A percentile compares a stretch with the other conserved stretches of the same genome.
Conservation (phyloP, 257 asterid species). For the Eustoma russellianum region DNA sequence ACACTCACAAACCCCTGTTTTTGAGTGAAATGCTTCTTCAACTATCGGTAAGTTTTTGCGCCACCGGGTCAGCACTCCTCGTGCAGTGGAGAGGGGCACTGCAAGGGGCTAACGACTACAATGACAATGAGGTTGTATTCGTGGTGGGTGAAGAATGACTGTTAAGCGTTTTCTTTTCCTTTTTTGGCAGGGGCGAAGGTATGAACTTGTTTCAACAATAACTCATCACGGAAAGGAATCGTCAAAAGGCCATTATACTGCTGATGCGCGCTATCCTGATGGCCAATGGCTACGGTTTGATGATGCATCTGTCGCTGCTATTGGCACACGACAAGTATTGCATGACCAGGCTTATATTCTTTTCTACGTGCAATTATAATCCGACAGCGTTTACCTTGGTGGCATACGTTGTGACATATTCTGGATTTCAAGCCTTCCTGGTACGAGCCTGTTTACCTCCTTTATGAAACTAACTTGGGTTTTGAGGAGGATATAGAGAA, state of each 20-base stretch:
- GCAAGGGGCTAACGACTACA: no score
- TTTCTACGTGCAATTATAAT: conserved; percentile 63
- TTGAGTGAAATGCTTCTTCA: no score
- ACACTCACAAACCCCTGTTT: no score
- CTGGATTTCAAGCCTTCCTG: no score
- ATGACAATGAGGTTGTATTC: no score
- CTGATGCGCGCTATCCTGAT: conserved; percentile 45
- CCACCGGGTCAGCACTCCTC: no score
- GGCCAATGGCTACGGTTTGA: conserved; percentile 88
- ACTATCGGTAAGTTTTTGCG: no score
- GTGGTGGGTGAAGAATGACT: no score
- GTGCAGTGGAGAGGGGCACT: no score
- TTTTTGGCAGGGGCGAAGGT: conserved; percentile 62
- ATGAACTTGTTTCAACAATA: conserved; percentile 70
- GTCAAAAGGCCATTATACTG: conserved; percentile 88
- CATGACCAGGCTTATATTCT: conserved; percentile 84
- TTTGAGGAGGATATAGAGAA: no score
- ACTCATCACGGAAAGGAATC: conserved; percentile 95
- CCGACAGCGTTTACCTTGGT: background rate
- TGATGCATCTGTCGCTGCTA: conserved; percentile 55
- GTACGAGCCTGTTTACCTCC: no score
- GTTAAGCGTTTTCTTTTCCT: background rate
- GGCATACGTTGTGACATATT: background rate
- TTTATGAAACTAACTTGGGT: no score
- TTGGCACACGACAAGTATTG: conserved; percentile 46